Evolutionary conservation across 208 protist species (phyloP), one percentile per base, ranked within the genome.

Genomic region (Trypanosomatidae sp.): DNA sequence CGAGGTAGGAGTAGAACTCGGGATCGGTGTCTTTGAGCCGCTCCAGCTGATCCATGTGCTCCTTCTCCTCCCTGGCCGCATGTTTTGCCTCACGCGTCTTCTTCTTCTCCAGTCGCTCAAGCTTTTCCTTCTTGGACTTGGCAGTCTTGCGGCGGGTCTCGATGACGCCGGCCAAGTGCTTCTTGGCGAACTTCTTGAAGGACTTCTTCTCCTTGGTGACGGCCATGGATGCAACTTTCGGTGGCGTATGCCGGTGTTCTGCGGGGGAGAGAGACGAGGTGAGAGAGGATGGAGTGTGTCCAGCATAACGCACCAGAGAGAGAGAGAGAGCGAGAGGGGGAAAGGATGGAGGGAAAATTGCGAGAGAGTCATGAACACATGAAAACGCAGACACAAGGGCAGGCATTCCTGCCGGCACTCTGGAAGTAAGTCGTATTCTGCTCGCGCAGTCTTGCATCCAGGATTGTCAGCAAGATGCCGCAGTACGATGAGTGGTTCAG

Each of bases 171-270:
- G 93, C 90, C 73, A 97, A 82, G 71, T 97, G 93, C 74, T 97
- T 97, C 86, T 93, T 94, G 62, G 93, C 91, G 76, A 90, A 97
- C 82, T 95, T 97, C 80, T 95, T 95, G 69, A 95, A 97, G 19
- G 90, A 95, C 78, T 97, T 97, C 84, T 95, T 97, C 66, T 91
- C 91, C 69, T 97, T 97, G 12, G 74, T 83, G 19, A 77, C 74
- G 28, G 84, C 79, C 90, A 94, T 96, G 8, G 22, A 62, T 50
- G 36, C 39, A 30, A 30, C 22, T 22, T 41, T 6, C 0, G 25
- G 36, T 44, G 15, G 44, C 33, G 41, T 53, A 22, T 68, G 36
- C 15, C 5, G 3, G 41, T 66, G 41, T 52, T n/a, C 25, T 25
- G 28, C 7, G 56, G 56, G 28, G 10, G 44, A 33, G 43, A 33